Evolutionary conservation across 2,329 filamentous ascomycete species (phyloP), one percentile per base, ranked within the genome.

Genomic region (Pseudogymnoascus sp.): DNA sequence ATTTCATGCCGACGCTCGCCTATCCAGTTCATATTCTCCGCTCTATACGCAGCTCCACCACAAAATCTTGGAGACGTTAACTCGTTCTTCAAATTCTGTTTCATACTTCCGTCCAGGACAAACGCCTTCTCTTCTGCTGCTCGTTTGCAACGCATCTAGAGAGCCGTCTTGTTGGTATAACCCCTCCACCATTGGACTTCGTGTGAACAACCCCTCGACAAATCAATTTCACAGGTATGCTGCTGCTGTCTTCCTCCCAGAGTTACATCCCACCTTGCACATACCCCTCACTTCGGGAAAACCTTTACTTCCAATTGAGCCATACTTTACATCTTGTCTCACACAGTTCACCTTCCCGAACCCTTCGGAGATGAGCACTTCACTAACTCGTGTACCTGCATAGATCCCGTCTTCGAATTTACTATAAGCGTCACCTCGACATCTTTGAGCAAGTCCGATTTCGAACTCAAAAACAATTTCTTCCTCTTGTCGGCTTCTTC

Each of bases 31-130:
- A 67, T 14, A 70, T 71, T 72, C 71, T 70, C 68, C 65, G 59
- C 62, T 65, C 56, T 64, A 64, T 60, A 65, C 61, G 43, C 64
- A 62, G 66, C 60, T 46, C 64, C 63, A 64, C 56, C 65, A 66
- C 63, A 63, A 65, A 65, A 70, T 69, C 71, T 68, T 68, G 72
- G 72, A 74, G 71, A 72, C 72, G 72, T 74, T 74, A 68, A 72
- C 71, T 74, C 72, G 72, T 73, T 72, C 68, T 74, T 74, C 72
- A 71, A 62, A 63, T 56, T 56, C 49, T 56, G 49, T 18, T 56
- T 34, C 49, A 56, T 56, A 56, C 49, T 56, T 56, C 49, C 49
- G 49, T 56, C 49, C 49, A 56, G 49, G 49, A 56, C 49, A 56
- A 56, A 56, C 49, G 49, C 49, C 23, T 34, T 56, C 28, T 56